Evolutionary conservation across 1,284 basidiomycete species (phyloP), one percentile per base, ranked within the genome.

Genomic region (Apiotrichum sp.): DNA sequence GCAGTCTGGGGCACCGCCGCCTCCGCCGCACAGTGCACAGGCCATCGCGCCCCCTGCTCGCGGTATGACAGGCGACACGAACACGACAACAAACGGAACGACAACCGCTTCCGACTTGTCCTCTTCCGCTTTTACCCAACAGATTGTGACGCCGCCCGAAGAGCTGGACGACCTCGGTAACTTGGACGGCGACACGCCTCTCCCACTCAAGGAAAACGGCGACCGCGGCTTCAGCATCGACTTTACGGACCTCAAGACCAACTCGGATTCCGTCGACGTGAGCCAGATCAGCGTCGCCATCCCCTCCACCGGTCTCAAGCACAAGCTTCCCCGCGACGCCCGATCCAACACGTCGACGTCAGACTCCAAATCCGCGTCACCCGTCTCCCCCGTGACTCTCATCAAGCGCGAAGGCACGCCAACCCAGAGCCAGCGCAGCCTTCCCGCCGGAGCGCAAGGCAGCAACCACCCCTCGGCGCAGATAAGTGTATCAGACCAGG

Each of bases 401-500:
- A 22, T 22, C 22, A 22, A 22, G 22, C 22, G 22, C 22, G 22
- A 22, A 22, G 44, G 29, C 9, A 44, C 31, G n/a, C 22, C 40
- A 14, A 7, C 7, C 36, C 36, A 38, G 13, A 43, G 38, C 44
- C 42, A 49, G 11, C 49, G 13, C 40, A n/a, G 16, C 7, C 44
- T 72, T 49, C 70, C 68, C 11, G 57, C 55, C n/a, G 58, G 7
- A 7, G 13, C 34, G 11, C 16, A 32, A 16, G 34, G 22, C 5
- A 2, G 38, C n/a, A 7, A 48, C 35, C 14, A n/a, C 36, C 47
- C 47, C 9, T 38, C n/a, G 35, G 34, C 35, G 10, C n/a, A 13
- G 16, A 14, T n/a, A 11, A 29, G 9, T 3, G 6, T 16, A 35
- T 50, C 53, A n/a, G 58, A 62, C 3, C 71, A 71, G 53, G 68